Conservation (phyloP, 805 yeast species). For the Schwanniomyces occidentalis region DNA sequence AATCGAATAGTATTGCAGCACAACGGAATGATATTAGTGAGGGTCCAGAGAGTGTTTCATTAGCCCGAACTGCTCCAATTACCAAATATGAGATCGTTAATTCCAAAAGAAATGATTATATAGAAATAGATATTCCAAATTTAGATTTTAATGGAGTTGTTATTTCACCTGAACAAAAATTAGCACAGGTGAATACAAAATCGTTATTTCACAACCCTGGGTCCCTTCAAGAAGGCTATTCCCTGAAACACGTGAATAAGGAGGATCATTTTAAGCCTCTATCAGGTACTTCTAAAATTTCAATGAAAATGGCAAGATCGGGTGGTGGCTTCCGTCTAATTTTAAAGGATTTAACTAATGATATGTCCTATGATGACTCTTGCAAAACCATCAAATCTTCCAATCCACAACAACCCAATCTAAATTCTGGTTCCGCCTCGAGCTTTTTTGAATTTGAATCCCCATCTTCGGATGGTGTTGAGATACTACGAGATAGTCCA, state of each 20-base stretch:
- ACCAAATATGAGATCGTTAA: neutral
- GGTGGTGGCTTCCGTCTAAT: conserved; percentile 3
- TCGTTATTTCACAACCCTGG: neutral
- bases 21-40: too few species aligned
- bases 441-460: neutral
- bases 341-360: neutral
- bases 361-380: conserved; percentile 8
- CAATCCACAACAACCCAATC: conserved; percentile 1
- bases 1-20: too few species aligned
- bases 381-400: conserved; percentile 2
- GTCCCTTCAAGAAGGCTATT: neutral
- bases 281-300: too few species aligned
- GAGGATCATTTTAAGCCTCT: too few species aligned
- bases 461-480: neutral
- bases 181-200: neutral
- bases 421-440: neutral
- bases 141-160: neutral
- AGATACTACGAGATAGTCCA: conserved; percentile 6
- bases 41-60: conserved; percentile 2
- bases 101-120: neutral
- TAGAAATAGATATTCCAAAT: neutral
- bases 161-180: neutral
- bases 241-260: neutral
- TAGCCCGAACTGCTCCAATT: conserved; percentile 1
- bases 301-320: conserved; percentile 6